Base-by-base conservation (phyloP, 169 alveolate species). In the Babesia sp. region DNA sequence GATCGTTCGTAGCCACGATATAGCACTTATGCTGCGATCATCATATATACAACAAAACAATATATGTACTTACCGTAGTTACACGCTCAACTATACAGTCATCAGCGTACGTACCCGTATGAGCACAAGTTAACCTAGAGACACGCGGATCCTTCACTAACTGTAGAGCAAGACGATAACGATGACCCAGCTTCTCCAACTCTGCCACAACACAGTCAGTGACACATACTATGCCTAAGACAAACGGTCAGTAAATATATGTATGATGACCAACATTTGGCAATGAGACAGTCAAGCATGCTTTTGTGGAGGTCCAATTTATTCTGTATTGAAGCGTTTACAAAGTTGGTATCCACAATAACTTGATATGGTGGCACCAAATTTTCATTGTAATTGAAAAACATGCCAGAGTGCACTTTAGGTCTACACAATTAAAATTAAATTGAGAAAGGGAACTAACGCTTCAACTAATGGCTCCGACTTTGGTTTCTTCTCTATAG, bases 131-230 rank as follows among this genome's bases (percentile, higher is more conserved):
- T 36, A 96, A 93, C 63, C 98, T 92, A 64, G 90, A 92, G 81
- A 96, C 95, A 71, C 99, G 92, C 6, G 99, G 99, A 79, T 96
- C 99, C 87, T 96, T 96, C n/a, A 97, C 97, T 67, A 98, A 73
- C 48, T 93, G 95, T 41, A 98, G 86, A 16, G 99, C 99, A 53
- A 98, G 80, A 59, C 99, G 93, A 83, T 96, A 97, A 46, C 97
- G 94, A 45, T 94, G 97, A 22, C 99, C 99, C 85, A 98, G 87
- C 84, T 98, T 98, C 93, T 98, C 99, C 81, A 98, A 86, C 91
- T 98, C 99, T 3, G 98, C 99, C 24, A 98, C 92, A 28, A 97
- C 99, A 78, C 99, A 98, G 88, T 98, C 99, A 16, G 99, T 95
- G 26, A 98, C 95, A 80, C 96, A 95, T 2, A 98, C 98, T 61